phyloP scores from a whole-genome alignment of 805 yeast genomes.

The Saccharomyces mikatae region DNA sequence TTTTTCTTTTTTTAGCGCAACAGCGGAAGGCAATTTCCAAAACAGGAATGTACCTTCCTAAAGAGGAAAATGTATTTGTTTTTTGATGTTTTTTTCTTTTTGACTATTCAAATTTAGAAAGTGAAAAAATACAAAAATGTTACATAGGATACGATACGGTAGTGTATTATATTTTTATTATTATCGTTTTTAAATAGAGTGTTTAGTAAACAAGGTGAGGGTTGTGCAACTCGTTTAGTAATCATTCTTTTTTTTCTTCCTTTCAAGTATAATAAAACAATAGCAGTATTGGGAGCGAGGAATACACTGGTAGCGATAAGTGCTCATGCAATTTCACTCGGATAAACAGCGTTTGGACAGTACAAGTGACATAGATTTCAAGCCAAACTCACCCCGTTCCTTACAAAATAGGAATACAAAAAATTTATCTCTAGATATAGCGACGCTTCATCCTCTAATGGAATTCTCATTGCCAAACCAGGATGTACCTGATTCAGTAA shows the following conservation, averaged over 20 bases:
- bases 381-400: slow-evolving; percentile 12
- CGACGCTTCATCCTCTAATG: background rate
- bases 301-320: background rate
- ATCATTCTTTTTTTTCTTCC: background rate
- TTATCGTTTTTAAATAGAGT: background rate
- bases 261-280: background rate
- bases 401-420: slow-evolving; percentile 26
- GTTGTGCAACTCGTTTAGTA: background rate
- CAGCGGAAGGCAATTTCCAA: background rate
- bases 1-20: background rate
- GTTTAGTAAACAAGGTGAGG: background rate
- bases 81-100: background rate
- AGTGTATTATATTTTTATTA: background rate
- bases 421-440: slow-evolving; percentile 14
- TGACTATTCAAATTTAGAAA: background rate
- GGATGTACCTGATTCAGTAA: background rate
- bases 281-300: background rate
- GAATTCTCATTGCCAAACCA: background rate
- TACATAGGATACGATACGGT: background rate
- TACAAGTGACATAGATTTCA: background rate
- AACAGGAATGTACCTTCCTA: background rate
- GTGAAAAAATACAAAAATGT: background rate
- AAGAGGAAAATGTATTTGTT: background rate
- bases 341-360: background rate
- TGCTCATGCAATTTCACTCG: background rate